Conservation (phyloP, 2,329 filamentous ascomycete species). For the Epichloe scottii region DNA sequence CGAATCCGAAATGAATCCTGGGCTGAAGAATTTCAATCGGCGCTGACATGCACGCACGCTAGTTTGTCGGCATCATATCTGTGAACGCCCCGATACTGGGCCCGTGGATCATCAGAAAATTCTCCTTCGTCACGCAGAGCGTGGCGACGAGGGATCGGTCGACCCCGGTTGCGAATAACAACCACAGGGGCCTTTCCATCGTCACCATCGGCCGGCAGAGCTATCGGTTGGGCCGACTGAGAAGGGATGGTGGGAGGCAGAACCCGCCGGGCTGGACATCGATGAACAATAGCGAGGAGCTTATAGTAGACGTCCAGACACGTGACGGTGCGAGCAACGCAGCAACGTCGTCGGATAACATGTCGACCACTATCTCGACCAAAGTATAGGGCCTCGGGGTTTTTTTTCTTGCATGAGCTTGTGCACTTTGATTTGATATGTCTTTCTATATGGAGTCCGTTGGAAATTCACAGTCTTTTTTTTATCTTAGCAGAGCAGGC, state of each 20-base stretch:
- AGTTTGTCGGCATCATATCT: conserved; percentile 14
- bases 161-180: background rate
- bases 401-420: too few relatives aligned
- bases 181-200: conserved; percentile 2
- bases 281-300: conserved; percentile 13
- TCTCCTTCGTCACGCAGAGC: conserved; percentile 6
- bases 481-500: too few relatives aligned
- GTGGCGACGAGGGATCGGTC: conserved; percentile 5
- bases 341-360: background rate
- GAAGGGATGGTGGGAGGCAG: conserved; percentile 7
- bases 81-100: conserved; percentile 14
- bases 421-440: background rate
- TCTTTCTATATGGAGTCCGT: too few relatives aligned
- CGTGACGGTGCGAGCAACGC: background rate
- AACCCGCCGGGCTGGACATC: conserved; percentile 11
- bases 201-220: conserved; percentile 12
- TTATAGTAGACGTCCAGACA: conserved; percentile 3
- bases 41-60: background rate
- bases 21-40: background rate
- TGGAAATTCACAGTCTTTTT: too few relatives aligned
- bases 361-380: background rate
- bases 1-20: background rate
- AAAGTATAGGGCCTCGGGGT: background rate
- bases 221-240: conserved; percentile 8
- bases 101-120: conserved; percentile 13